Evolutionary conservation across 2,329 filamentous ascomycete species (phyloP).

Genomic region (Aureobasidium musti): DNA sequence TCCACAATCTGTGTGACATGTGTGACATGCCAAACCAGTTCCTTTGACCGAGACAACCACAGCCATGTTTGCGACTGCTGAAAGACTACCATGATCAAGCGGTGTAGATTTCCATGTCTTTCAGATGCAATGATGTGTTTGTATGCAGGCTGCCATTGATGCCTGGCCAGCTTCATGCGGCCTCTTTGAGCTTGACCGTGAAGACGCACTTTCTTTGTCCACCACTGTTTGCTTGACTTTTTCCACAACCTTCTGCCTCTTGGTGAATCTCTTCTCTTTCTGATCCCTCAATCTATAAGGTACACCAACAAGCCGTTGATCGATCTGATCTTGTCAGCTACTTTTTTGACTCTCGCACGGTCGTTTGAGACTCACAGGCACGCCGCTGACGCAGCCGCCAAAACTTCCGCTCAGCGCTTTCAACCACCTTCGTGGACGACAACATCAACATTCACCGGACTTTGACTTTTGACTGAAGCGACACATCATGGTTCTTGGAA

Average conservation of each 20-base stretch:
- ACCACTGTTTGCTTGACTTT: background rate
- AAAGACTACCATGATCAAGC: background rate
- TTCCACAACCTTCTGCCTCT: background rate
- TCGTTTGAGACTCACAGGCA: background rate
- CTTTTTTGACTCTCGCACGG: conserved; percentile 26
- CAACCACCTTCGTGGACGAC: conserved; percentile 25
- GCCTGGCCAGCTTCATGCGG: background rate
- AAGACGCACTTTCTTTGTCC: conserved; percentile 16
- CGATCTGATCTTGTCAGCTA: conserved; percentile 7
- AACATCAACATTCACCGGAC: background rate
- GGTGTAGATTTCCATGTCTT: conserved; percentile 6
- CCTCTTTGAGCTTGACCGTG: background rate
- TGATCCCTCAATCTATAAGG: background rate
- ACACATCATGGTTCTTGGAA: conserved; percentile 47
- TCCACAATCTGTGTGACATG: background rate
- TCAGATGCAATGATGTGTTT: background rate
- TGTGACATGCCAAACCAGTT: background rate
- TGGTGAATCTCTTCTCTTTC: background rate
- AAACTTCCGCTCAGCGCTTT: conserved; percentile 20
- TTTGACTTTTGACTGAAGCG: conserved; percentile 8
- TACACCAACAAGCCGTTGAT: background rate
- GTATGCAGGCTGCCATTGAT: conserved; percentile 23
- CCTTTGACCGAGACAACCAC: too few species aligned
- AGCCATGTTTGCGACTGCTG: too few species aligned
- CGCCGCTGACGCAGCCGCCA: conserved; percentile 30